These are phyloP conservation scores for Pichia cabralensis DNA, from an alignment of 805 yeast species.

Conservation along the genomic window DNA sequence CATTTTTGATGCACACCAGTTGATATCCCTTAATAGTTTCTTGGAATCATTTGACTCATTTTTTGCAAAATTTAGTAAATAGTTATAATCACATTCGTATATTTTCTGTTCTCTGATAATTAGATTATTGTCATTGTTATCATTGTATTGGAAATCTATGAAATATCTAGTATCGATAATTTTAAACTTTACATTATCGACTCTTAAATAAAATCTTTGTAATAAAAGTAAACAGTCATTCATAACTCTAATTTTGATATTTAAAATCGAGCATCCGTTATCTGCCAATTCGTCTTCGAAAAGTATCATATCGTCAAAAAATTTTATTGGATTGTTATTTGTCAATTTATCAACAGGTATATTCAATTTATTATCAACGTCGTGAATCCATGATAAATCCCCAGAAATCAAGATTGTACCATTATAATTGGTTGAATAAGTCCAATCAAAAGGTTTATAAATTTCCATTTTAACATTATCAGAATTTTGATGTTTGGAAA, in stretches of 20 bases:
- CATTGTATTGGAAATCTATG: conserved; percentile 67
- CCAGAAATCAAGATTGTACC: conserved; percentile 37
- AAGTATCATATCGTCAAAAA: conserved; percentile 79
- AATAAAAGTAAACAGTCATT: conserved; percentile 63
- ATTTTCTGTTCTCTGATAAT: conserved; percentile 72
- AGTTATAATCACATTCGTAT: conserved; percentile 47
- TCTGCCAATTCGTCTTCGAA: conserved; percentile 96
- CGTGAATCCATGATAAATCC: conserved; percentile 13
- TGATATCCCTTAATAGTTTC: conserved; percentile 63
- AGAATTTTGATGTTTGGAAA: conserved; percentile 18
- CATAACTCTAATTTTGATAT: conserved; percentile 84
- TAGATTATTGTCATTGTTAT: too few species aligned
- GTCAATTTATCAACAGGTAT: conserved; percentile 66
- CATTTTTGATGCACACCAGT: too few species aligned
- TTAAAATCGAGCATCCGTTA: conserved; percentile 77
- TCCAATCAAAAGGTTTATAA: conserved; percentile 91
- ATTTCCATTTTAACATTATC: conserved; percentile 37
- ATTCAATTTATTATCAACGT: conserved; percentile 15
- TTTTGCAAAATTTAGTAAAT: conserved; percentile 27
- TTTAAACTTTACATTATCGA: conserved; percentile 80
- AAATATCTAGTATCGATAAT: conserved; percentile 78
- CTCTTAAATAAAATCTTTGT: conserved; percentile 72
- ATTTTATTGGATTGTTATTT: conserved; percentile 72
- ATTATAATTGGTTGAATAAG: conserved; percentile 71
- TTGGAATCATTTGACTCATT: conserved; percentile 42